Conservation (phyloP, 352 stramenopile genomes). For the Elongisporangium anandrum region DNA sequence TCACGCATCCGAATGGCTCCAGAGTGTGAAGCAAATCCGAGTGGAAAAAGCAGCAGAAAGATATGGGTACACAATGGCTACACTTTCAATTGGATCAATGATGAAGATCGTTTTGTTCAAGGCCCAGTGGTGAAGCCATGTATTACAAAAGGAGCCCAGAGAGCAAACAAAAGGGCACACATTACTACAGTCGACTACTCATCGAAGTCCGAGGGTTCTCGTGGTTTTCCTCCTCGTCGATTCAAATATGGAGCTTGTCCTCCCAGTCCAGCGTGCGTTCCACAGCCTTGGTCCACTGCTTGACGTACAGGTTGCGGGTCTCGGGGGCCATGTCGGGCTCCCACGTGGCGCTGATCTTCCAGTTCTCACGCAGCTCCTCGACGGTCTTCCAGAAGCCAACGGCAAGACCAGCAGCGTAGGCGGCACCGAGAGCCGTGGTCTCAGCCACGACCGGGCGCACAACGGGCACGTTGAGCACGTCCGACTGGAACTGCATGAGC, state of each 20-base stretch:
- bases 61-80: background rate
- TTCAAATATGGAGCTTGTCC: conserved; percentile 32
- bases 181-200: conserved; percentile 2
- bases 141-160: background rate
- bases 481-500: conserved; percentile 98
- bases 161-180: conserved; percentile 1
- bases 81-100: background rate
- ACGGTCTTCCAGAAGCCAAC: conserved; percentile 94
- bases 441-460: conserved; percentile 93
- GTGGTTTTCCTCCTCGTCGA: conserved; percentile 9
- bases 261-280: conserved; percentile 84
- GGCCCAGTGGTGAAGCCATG: too few species aligned
- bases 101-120: background rate
- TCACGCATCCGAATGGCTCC: conserved; percentile 6
- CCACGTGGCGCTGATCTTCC: conserved; percentile 72
- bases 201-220: background rate
- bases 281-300: conserved; percentile 82
- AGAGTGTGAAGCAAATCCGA: conserved; percentile 1
- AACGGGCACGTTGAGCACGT: conserved; percentile 93
- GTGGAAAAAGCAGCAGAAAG: background rate
- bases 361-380: conserved; percentile 83
- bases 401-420: conserved; percentile 96
- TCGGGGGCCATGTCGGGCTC: conserved; percentile 63
- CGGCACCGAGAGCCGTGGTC: conserved; percentile 97
- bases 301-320: conserved; percentile 50